A percentile compares a stretch with the other conserved stretches of the same genome.
Evolutionary conservation across 371 early-diverging fungal species (phyloP).

Genomic region (Rhizomucor pusillus): DNA sequence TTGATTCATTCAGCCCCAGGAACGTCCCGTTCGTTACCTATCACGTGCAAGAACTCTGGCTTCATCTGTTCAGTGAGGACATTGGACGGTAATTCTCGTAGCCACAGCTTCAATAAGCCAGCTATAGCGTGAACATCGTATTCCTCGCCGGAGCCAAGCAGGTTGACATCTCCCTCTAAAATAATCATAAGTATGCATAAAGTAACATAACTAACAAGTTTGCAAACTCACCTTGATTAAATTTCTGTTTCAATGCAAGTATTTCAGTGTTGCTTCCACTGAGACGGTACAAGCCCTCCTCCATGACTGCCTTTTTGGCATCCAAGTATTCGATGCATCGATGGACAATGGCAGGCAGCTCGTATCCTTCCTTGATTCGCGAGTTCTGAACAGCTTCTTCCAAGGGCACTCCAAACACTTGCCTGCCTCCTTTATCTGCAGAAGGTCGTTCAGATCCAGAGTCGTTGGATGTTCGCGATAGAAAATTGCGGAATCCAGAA

Average conservation of each 20-base stretch:
- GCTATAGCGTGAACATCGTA: constrained; percentile 92
- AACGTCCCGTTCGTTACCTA: constrained; percentile 13
- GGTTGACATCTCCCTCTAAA: constrained; percentile 36
- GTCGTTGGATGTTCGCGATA: constrained; percentile 1
- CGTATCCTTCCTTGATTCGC: constrained; percentile 70
- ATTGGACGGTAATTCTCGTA: constrained; percentile 85
- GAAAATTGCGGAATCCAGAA: constrained; percentile 2
- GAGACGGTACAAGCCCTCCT: constrained; percentile 95
- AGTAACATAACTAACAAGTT: background rate
- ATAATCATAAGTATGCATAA: too few relatives aligned
- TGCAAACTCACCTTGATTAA: constrained; percentile 57
- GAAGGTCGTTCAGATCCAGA: background rate
- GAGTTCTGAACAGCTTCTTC: constrained; percentile 64
- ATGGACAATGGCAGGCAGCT: constrained; percentile 89
- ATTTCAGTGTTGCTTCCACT: constrained; percentile 78
- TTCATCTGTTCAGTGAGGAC: constrained; percentile 80
- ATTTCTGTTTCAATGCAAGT: constrained; percentile 70
- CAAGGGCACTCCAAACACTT: constrained; percentile 74
- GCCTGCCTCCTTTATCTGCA: constrained; percentile 27
- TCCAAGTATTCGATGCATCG: constrained; percentile 96
- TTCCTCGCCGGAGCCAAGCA: constrained; percentile 49
- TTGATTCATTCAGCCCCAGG: too few relatives aligned
- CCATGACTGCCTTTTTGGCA: constrained; percentile 71
- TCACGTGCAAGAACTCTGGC: constrained; percentile 71
- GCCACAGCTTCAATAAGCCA: constrained; percentile 87